Percentiles rank a stretch among this genome's conserved stretches.
Conservation (phyloP, 768 basidiomycete species). For the Coprinellus micaceus region DNA sequence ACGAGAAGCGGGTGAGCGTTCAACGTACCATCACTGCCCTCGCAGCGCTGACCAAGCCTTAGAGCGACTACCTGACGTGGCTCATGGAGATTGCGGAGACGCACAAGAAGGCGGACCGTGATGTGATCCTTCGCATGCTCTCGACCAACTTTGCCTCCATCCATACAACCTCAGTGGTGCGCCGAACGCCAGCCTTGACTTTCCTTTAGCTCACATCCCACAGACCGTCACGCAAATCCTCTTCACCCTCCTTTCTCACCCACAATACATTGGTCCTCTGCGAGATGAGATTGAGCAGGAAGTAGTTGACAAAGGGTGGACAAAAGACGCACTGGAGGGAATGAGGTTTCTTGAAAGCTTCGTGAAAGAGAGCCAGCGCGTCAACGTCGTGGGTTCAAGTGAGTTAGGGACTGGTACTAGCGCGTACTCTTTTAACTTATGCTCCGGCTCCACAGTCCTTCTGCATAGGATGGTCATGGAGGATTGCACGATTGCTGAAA, state of each 20-base stretch:
- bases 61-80: slow-evolving; percentile 46
- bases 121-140: slow-evolving; percentile 34
- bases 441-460: slow-evolving; percentile 7
- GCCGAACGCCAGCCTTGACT: slow-evolving; percentile 7
- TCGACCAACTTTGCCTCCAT: slow-evolving; percentile 40
- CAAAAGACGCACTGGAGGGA: slow-evolving; percentile 7
- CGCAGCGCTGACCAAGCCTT: too few relatives aligned
- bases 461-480: slow-evolving; percentile 30
- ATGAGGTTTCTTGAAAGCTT: slow-evolving; percentile 12
- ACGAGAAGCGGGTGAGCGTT: slow-evolving; percentile 11
- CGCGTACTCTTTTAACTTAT: background rate
- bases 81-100: slow-evolving; percentile 37
- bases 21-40: background rate
- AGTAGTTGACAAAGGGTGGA: slow-evolving; percentile 33
- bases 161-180: slow-evolving; percentile 41
- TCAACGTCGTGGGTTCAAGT: slow-evolving; percentile 11
- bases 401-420: background rate
- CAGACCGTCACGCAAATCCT: slow-evolving; percentile 36
- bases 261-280: slow-evolving; percentile 30
- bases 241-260: slow-evolving; percentile 32
- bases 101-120: slow-evolving; percentile 21
- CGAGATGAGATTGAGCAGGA: slow-evolving; percentile 42
- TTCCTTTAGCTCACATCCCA: background rate
- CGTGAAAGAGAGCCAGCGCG: slow-evolving; percentile 14
- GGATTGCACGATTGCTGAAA: slow-evolving; percentile 43